phyloP scores from a whole-genome alignment of 2,329 filamentous ascomycete species.

The Fusarium continuum region DNA sequence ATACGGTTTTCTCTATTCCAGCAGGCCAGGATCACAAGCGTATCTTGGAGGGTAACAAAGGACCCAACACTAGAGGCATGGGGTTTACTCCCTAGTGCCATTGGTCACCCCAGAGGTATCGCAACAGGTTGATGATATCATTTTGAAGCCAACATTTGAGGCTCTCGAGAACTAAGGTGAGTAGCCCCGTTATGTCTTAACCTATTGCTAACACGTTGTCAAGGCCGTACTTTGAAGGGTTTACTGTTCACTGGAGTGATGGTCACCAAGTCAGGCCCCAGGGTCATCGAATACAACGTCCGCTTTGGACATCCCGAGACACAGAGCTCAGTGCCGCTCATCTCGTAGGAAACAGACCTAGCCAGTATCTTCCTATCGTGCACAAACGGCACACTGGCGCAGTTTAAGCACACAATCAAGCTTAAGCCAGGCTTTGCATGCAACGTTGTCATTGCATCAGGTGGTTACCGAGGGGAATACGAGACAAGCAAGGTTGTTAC shows the following conservation, averaged over 20 bases:
- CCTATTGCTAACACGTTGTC: neutral
- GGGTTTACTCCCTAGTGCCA: conserved; percentile 73
- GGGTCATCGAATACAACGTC: conserved; percentile 88
- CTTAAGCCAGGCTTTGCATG: conserved; percentile 73
- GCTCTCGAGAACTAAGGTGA: conserved; percentile 67
- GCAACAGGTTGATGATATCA: conserved; percentile 65
- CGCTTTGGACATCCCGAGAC: conserved; percentile 90
- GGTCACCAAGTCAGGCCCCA: conserved; percentile 79
- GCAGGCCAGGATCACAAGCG: conserved; percentile 79
- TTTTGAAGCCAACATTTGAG: conserved; percentile 70
- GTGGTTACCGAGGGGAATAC: conserved; percentile 84
- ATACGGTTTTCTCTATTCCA: conserved; percentile 70
- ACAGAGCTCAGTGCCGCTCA: conserved; percentile 79
- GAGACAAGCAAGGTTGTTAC: conserved; percentile 70
- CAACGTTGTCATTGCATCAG: conserved; percentile 85
- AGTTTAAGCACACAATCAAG: conserved; percentile 68
- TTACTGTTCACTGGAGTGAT: conserved; percentile 85
- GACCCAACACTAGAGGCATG: conserved; percentile 80
- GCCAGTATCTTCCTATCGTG: conserved; percentile 86
- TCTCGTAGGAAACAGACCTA: conserved; percentile 79
- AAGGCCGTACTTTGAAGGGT: conserved; percentile 64
- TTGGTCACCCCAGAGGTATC: conserved; percentile 62
- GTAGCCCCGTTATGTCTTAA: neutral
- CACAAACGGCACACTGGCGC: conserved; percentile 74
- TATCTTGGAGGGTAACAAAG: conserved; percentile 72